These are phyloP conservation scores for Eucalyptus urophylla DNA, from an alignment of 345 rosid genomes.

Conservation along the genomic window DNA sequence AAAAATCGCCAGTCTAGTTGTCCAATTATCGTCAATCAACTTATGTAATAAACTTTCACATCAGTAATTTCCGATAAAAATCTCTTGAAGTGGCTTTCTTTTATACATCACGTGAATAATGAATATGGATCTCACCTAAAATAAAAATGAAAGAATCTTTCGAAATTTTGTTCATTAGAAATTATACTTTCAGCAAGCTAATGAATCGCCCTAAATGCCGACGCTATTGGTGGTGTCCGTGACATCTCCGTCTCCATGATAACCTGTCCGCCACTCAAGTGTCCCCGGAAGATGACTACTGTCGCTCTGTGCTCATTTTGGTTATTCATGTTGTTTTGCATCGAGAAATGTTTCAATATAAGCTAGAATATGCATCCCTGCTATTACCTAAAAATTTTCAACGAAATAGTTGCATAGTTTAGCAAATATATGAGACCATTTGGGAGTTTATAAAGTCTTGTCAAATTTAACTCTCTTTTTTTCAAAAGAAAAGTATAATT, in stretches of 20 bases:
- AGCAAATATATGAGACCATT: neutral
- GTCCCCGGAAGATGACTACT: neutral
- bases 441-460: neutral
- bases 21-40: neutral
- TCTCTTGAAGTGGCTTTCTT: neutral
- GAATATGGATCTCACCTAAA: neutral
- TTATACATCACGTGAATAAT: neutral
- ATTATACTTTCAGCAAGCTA: neutral
- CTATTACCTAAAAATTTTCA: neutral
- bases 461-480: neutral
- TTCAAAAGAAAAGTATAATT: neutral
- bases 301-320: neutral
- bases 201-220: neutral
- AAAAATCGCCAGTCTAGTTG: fast-evolving
- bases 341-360: neutral
- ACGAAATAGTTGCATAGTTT: neutral
- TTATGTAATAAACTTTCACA: fast-evolving
- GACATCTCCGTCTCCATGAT: neutral
- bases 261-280: neutral
- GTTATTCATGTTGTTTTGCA: neutral
- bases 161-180: neutral
- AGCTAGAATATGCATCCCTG: neutral
- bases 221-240: neutral
- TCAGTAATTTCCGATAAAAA: neutral
- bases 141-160: neutral